These are phyloP conservation scores for Eucalyptus curtisii DNA, from an alignment of 345 rosid genomes.

Conservation along the genomic window DNA sequence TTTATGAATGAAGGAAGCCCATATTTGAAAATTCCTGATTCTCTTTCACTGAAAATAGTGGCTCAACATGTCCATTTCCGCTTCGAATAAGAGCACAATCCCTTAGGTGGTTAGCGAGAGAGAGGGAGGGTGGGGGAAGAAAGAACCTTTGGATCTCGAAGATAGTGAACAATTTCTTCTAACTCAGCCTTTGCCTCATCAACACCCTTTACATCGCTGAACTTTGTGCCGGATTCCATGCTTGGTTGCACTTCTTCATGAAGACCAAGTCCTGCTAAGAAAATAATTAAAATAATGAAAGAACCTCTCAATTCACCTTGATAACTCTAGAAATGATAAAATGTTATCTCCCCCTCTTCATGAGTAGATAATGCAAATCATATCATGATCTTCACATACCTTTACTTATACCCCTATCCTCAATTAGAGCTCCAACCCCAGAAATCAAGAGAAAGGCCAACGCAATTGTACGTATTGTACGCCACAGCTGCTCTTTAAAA, in stretches of 20 bases:
- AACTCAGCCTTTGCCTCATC: conserved; percentile 97
- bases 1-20: background rate
- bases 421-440: conserved; percentile 86
- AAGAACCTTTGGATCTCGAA: conserved; percentile 87
- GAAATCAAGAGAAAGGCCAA: conserved; percentile 76
- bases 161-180: conserved; percentile 95
- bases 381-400: conserved; percentile 26
- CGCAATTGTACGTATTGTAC: conserved; percentile 64
- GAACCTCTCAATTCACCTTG: background rate
- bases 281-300: background rate
- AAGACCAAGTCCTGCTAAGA: conserved; percentile 65
- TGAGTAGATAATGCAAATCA: background rate
- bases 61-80: background rate
- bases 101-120: background rate
- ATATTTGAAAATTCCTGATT: background rate
- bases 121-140: background rate
- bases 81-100: background rate
- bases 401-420: conserved; percentile 87
- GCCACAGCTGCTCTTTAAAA: conserved; percentile 93
- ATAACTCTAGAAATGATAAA: background rate
- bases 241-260: conserved; percentile 95
- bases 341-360: background rate
- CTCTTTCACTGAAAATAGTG: background rate
- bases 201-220: conserved; percentile 89
- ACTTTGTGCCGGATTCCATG: conserved; percentile 86